These are phyloP conservation scores for Boletus rex-veris DNA, from an alignment of 768 basidiomycete species.

Conservation along the genomic window DNA sequence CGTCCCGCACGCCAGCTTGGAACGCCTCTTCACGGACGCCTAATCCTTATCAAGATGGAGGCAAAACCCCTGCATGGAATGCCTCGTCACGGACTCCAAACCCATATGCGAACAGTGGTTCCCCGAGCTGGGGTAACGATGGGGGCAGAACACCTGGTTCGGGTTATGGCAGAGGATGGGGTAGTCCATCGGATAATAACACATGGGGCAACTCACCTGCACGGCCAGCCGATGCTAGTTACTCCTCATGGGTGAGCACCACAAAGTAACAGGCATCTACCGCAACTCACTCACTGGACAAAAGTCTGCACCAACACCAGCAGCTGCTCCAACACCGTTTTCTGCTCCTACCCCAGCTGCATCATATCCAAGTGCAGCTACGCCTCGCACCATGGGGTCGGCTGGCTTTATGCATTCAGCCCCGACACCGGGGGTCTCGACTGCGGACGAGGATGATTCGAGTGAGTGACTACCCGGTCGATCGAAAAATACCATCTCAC, in stretches of 20 bases:
- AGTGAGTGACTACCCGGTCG: constrained; percentile 16
- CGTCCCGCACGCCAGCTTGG: constrained; percentile 55
- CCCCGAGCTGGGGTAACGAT: constrained; percentile 28
- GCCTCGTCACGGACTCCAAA: constrained; percentile 49
- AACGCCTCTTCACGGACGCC: constrained; percentile 49
- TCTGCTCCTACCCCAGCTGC: constrained; percentile 30
- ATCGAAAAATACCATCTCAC: constrained; percentile 16
- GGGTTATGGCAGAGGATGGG: constrained; percentile 34
- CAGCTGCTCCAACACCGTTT: constrained; percentile 39
- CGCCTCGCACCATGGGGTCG: constrained; percentile 30
- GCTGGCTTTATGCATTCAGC: constrained; percentile 24
- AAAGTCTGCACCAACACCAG: constrained; percentile 38
- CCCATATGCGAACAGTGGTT: constrained; percentile 36
- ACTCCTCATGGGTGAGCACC: constrained; percentile 33
- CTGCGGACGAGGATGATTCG: constrained; percentile 28
- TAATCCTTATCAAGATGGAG: constrained; percentile 42
- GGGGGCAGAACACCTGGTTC: constrained; percentile 54
- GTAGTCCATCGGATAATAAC: constrained; percentile 16
- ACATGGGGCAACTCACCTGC: constrained; percentile 32
- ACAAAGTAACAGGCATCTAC: constrained; percentile 20
- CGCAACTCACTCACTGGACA: constrained; percentile 1
- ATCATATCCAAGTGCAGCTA: constrained; percentile 31
- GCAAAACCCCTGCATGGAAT: constrained; percentile 16
- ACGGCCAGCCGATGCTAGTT: constrained; percentile 30
- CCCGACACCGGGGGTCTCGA: constrained; percentile 29